Percentiles rank a stretch among this genome's conserved stretches.
Conservation (phyloP, 1,284 basidiomycete species). For the Cutaneotrichosporon curvatum region DNA sequence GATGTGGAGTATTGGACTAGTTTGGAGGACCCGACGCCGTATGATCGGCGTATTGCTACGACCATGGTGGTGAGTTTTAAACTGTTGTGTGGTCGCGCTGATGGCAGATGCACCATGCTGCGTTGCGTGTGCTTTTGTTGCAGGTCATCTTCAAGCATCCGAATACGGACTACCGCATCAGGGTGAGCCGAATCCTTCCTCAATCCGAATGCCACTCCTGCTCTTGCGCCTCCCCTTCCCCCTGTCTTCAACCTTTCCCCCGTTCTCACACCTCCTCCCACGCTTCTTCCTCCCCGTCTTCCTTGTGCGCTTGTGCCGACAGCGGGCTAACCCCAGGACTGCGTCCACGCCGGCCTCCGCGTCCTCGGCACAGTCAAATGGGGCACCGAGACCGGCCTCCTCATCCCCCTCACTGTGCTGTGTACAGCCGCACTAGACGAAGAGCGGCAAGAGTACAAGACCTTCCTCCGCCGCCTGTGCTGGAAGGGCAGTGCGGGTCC, state of each 20-base stretch:
- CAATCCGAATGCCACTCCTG: too few species aligned
- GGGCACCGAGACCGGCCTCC: conserved; percentile 13
- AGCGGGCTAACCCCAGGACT: conserved; percentile 6
- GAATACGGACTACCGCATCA: conserved; percentile 2
- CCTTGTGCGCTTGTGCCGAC: neutral
- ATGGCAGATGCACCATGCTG: conserved; percentile 10
- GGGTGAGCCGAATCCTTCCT: neutral
- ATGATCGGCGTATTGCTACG: conserved; percentile 1
- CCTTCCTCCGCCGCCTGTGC: conserved; percentile 13
- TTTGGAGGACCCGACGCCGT: neutral
- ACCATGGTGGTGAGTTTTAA: neutral
- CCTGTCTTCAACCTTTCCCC: too few species aligned
- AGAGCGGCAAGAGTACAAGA: conserved; percentile 6
- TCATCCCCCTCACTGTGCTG: conserved; percentile 12
- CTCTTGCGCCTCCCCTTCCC: neutral
- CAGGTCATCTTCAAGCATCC: conserved; percentile 10
- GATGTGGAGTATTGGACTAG: conserved; percentile 1
- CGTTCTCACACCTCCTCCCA: too few species aligned
- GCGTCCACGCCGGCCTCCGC: conserved; percentile 4
- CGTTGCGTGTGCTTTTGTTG: conserved; percentile 11
- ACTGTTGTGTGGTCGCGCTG: neutral
- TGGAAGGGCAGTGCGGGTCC: conserved; percentile 18
- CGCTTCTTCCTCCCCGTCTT: too few species aligned
- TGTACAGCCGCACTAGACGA: conserved; percentile 3
- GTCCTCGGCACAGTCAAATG: conserved; percentile 11